Evolutionary conservation across 306 rosid genomes (phyloP).

Genomic region (Hippophae tibetana): DNA sequence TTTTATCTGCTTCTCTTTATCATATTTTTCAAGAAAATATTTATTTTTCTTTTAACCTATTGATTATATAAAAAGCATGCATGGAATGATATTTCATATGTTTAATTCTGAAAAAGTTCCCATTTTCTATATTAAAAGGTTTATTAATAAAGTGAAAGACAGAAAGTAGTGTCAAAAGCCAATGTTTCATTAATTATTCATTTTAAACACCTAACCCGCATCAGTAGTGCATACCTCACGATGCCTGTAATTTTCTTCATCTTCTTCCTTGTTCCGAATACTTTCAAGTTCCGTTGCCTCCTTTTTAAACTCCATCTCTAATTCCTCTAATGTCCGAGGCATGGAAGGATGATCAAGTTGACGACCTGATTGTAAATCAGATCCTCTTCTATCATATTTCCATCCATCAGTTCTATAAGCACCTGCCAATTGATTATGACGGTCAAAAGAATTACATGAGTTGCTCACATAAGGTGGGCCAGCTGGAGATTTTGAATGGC

Average conservation of each 20-base stretch:
- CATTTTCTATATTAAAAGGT: too few relatives aligned
- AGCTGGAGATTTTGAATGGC: conserved; percentile 85
- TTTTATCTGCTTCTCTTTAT: too few relatives aligned
- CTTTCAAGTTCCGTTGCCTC: conserved; percentile 70
- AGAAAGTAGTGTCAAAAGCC: too few relatives aligned
- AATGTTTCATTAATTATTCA: too few relatives aligned
- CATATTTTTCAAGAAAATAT: too few relatives aligned
- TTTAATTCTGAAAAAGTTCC: too few relatives aligned
- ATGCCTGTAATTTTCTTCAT: conserved; percentile 84
- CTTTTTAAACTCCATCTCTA: conserved; percentile 72
- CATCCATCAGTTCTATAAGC: conserved; percentile 66
- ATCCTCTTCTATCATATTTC: conserved; percentile 66
- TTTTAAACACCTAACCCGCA: not conserved
- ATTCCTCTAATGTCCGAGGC: conserved; percentile 66
- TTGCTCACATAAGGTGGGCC: conserved; percentile 54
- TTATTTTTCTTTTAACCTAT: too few relatives aligned
- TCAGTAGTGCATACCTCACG: conserved; percentile 63
- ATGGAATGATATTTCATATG: too few relatives aligned
- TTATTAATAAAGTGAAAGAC: too few relatives aligned
- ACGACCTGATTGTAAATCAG: conserved; percentile 55
- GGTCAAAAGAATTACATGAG: conserved; percentile 60
- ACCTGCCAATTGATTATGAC: conserved; percentile 47
- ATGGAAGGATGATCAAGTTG: conserved; percentile 51
- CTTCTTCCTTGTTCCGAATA: conserved; percentile 84
- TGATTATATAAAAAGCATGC: too few relatives aligned